phyloP scores from a whole-genome alignment of 768 basidiomycete species.

The Auricularia auricula-judae region DNA sequence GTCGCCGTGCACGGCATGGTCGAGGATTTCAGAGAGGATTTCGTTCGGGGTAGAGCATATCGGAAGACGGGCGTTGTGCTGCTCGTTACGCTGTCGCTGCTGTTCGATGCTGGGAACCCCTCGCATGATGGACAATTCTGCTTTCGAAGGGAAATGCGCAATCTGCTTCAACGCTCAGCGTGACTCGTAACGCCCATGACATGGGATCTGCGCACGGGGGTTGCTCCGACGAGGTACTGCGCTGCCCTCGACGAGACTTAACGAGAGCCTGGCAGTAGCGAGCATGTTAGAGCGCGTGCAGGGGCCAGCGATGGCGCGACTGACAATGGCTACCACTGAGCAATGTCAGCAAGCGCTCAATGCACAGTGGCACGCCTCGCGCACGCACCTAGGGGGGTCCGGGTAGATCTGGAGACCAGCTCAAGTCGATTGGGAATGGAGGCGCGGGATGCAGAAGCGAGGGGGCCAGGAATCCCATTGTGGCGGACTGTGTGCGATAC shows the following conservation, averaged over 20 bases:
- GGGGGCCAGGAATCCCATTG: background rate
- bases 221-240: background rate
- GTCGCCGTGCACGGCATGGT: background rate
- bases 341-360: background rate
- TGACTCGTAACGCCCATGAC: background rate
- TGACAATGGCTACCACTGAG: background rate
- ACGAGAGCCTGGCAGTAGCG: no score
- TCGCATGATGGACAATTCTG: background rate
- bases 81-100: background rate
- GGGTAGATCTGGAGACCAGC: background rate
- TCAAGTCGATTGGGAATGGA: background rate
- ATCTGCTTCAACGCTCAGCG: background rate
- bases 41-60: background rate
- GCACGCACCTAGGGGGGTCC: background rate
- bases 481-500: no score
- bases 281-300: no score
- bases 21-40: background rate
- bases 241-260: background rate
- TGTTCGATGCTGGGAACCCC: background rate
- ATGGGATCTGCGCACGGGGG: background rate
- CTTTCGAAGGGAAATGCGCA: background rate
- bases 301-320: background rate
- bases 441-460: background rate
- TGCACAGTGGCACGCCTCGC: background rate
- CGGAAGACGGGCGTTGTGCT: background rate